phyloP scores from a whole-genome alignment of 495 filamentous ascomycete genomes.

The Penicillium canescens region DNA sequence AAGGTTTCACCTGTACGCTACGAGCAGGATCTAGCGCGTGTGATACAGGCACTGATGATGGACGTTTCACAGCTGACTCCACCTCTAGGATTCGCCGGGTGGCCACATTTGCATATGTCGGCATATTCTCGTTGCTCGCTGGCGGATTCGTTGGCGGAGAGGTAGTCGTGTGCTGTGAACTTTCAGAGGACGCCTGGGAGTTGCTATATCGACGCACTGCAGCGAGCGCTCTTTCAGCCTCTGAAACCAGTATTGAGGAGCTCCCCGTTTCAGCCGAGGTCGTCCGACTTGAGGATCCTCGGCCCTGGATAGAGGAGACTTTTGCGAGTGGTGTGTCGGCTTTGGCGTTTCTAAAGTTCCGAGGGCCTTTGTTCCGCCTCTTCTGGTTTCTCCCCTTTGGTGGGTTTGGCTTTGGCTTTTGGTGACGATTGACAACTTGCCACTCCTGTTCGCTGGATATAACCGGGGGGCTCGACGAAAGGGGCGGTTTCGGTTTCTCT shows the following conservation, averaged over 20 bases:
- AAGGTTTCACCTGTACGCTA: conserved; percentile 32
- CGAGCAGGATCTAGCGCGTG: conserved; percentile 14
- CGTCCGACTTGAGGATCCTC: conserved; percentile 34
- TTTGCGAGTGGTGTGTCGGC: conserved; percentile 36
- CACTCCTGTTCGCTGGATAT: conserved; percentile 33
- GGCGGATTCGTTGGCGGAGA: neutral
- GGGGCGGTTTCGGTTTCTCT: conserved; percentile 30
- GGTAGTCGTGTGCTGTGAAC: neutral
- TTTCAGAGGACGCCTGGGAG: conserved; percentile 23
- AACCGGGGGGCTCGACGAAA: conserved; percentile 25
- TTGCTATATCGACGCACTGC: conserved; percentile 39
- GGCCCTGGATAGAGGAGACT: conserved; percentile 31
- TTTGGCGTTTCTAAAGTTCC: conserved; percentile 32
- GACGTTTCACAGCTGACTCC: conserved; percentile 18
- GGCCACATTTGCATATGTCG: conserved; percentile 30
- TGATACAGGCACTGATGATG: conserved; percentile 23
- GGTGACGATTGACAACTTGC: conserved; percentile 36
- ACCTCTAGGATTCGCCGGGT: conserved; percentile 21
- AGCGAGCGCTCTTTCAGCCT: conserved; percentile 38
- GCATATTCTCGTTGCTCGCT: conserved; percentile 26
- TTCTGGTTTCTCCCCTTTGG: conserved; percentile 13
- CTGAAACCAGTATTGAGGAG: conserved; percentile 30
- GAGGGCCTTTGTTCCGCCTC: conserved; percentile 23
- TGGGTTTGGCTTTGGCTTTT: conserved; percentile 15
- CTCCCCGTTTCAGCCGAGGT: conserved; percentile 14